Evolutionary conservation across 495 filamentous ascomycete genomes (phyloP).

Genomic region (Zalerion maritima): DNA sequence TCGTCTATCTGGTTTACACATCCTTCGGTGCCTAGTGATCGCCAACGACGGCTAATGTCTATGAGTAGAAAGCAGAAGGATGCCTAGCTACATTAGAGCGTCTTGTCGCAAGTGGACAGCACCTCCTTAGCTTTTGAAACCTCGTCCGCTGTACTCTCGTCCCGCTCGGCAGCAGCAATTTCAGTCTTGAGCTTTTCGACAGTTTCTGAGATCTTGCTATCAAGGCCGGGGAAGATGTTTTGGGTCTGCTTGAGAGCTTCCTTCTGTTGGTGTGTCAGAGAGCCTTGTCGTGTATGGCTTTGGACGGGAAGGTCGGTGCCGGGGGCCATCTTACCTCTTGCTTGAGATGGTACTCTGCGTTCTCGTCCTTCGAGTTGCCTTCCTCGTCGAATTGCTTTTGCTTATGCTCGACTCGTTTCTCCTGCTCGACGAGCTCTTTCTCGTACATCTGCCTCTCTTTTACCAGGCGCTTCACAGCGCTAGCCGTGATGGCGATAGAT

Average conservation of each 20-base stretch:
- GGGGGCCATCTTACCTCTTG: slow-evolving; percentile 54
- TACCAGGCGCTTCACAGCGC: slow-evolving; percentile 62
- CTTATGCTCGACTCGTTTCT: slow-evolving; percentile 53
- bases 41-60: background rate
- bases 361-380: slow-evolving; percentile 40
- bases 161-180: slow-evolving; percentile 37
- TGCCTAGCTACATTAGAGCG: slow-evolving; percentile 7
- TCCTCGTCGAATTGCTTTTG: slow-evolving; percentile 50
- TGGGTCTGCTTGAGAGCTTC: slow-evolving; percentile 65
- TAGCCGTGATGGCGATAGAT: slow-evolving; percentile 55
- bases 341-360: slow-evolving; percentile 54
- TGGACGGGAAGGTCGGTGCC: background rate
- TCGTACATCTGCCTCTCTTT: slow-evolving; percentile 88
- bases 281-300: slow-evolving; percentile 1
- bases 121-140: slow-evolving; percentile 44
- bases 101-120: slow-evolving; percentile 18
- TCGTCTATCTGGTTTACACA: slow-evolving; percentile 5
- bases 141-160: slow-evolving; percentile 44
- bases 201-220: slow-evolving; percentile 48
- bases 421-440: slow-evolving; percentile 60
- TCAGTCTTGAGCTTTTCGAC: slow-evolving; percentile 51
- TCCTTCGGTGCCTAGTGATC: background rate
- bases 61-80: slow-evolving; percentile 5
- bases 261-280: background rate
- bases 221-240: slow-evolving; percentile 56